Percentiles rank a stretch among this genome's conserved stretches.
Evolutionary conservation across 148 eudicot genomes (phyloP).

Genomic region (Suaeda aralocaspica): DNA sequence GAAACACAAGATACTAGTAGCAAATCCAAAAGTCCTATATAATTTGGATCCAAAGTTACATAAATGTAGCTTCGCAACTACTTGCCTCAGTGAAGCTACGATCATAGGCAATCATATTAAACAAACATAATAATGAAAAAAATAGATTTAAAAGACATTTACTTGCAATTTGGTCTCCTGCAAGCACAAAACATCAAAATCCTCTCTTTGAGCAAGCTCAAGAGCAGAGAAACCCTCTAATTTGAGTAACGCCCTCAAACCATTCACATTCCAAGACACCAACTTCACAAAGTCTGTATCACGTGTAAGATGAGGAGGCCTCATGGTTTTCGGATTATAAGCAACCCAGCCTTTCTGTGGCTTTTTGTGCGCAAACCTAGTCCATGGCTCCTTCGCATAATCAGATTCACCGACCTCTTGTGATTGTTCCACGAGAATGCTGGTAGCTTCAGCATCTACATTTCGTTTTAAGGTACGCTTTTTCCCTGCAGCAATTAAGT

Average conservation of each 20-base stretch:
- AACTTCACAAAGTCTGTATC: conserved; percentile 54
- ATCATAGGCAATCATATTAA: background rate
- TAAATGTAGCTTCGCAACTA: background rate
- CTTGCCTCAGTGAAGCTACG: background rate
- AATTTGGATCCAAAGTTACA: too few relatives aligned
- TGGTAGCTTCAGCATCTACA: conserved; percentile 32
- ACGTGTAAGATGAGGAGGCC: conserved; percentile 63
- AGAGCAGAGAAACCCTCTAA: conserved; percentile 63
- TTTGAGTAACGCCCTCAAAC: conserved; percentile 81
- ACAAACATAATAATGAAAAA: background rate
- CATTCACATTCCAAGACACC: conserved; percentile 98
- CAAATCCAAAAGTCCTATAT: background rate
- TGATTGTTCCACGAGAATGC: conserved; percentile 34
- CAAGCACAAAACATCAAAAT: conserved; percentile 90
- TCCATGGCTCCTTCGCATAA: conserved; percentile 73
- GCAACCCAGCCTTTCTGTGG: conserved; percentile 88
- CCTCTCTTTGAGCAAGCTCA: conserved; percentile 83
- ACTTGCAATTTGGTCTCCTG: conserved; percentile 98
- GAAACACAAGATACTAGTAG: background rate
- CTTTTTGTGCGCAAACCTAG: conserved; percentile 79
- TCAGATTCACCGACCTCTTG: conserved; percentile 30
- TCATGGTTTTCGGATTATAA: conserved; percentile 88
- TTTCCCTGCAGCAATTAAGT: conserved; percentile 23
- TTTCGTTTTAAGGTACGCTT: conserved; percentile 32
- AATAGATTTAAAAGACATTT: background rate